Evolutionary conservation across 495 filamentous ascomycete genomes (phyloP).

Genomic region (Amniculicola lignicola): DNA sequence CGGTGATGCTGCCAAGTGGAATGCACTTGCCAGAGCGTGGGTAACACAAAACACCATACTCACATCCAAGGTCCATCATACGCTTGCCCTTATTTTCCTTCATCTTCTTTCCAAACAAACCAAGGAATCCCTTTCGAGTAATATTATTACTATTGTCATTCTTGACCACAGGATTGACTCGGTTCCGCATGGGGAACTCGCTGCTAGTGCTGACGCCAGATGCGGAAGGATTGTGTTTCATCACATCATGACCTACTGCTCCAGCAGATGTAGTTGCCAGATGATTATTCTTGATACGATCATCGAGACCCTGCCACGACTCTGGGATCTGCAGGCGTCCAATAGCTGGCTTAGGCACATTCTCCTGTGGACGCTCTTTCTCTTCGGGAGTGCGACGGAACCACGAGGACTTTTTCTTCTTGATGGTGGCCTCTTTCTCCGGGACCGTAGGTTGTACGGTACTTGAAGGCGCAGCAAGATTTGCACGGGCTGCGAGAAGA

Average conservation of each 20-base stretch:
- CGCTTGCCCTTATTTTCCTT: constrained; percentile 27
- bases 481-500: constrained; percentile 8
- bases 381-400: constrained; percentile 35
- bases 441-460: constrained; percentile 10
- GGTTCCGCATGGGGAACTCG: constrained; percentile 41
- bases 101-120: constrained; percentile 30
- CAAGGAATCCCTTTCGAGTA: constrained; percentile 28
- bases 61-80: constrained; percentile 24
- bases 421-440: constrained; percentile 25
- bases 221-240: constrained; percentile 19
- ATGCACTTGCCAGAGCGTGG: neutral
- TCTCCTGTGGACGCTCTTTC: constrained; percentile 16
- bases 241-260: neutral
- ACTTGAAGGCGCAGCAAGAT: neutral
- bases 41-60: constrained; percentile 11
- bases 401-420: constrained; percentile 43
- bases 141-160: neutral
- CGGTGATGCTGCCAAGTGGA: too few species aligned
- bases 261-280: neutral
- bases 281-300: constrained; percentile 27
- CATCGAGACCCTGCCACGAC: constrained; percentile 33
- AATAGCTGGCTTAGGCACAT: constrained; percentile 10
- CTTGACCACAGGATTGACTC: constrained; percentile 28
- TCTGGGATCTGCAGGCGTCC: constrained; percentile 24
- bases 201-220: constrained; percentile 29